Conservation (phyloP, 1,284 basidiomycete species). For the Sphagnurus paluster region DNA sequence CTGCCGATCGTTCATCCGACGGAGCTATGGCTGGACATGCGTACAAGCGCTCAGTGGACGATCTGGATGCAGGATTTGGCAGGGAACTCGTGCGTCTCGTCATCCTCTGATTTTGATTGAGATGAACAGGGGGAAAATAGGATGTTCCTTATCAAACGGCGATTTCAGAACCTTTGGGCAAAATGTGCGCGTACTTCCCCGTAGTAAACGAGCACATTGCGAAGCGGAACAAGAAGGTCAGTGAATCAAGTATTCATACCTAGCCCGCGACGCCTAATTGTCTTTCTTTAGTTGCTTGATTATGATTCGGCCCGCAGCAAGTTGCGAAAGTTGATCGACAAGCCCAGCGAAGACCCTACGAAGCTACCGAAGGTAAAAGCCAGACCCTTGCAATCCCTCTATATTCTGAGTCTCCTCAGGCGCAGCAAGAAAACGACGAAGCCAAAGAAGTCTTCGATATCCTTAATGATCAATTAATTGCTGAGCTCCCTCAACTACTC, state of each 20-base stretch:
- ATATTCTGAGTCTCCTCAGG: constrained; percentile 39
- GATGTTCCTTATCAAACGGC: constrained; percentile 94
- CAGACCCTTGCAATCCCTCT: not conserved
- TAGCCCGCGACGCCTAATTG: not conserved
- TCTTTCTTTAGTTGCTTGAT: constrained; percentile 74
- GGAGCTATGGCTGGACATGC: constrained; percentile 97
- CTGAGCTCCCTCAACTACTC: constrained; percentile 89
- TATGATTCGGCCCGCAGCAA: constrained; percentile 92
- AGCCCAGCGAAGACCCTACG: constrained; percentile 90
- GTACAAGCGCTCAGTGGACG: constrained; percentile 94
- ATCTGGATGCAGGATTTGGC: constrained; percentile 84
- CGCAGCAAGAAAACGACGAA: constrained; percentile 95
- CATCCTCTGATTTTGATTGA: not conserved
- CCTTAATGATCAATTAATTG: constrained; percentile 90
- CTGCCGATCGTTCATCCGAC: constrained; percentile 81
- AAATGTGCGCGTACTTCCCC: constrained; percentile 95
- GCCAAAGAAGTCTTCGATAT: constrained; percentile 91
- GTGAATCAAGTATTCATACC: constrained; percentile 13
- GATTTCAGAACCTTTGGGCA: constrained; percentile 93
- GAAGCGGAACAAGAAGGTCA: constrained; percentile 96
- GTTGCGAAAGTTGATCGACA: constrained; percentile 88
- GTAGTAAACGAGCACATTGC: constrained; percentile 91
- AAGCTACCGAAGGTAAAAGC: constrained; percentile 79
- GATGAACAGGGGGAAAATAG: constrained; percentile 37
- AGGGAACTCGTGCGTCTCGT: constrained; percentile 73